Base-by-base conservation (phyloP, 2,329 filamentous ascomycete genomes). In the Alternaria incomplexa region DNA sequence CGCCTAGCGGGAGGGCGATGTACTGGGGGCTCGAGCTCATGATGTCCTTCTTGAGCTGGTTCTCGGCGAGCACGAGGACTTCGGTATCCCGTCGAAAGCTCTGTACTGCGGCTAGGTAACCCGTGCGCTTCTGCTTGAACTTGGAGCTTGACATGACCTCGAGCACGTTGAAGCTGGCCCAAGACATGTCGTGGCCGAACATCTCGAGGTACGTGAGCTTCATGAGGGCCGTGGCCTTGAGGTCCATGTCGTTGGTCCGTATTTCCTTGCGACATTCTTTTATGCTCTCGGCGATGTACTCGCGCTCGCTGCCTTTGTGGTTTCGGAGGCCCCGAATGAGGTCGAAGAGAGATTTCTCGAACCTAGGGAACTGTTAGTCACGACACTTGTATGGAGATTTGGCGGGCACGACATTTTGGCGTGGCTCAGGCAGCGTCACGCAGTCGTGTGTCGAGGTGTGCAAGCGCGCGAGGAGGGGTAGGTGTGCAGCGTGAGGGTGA, bases 111-210 rank as follows among this genome's bases (percentile, higher is more conserved):
- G 92, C 95, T 20, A 99, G 85, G 79, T 99, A 99, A 61, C 95
- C 96, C 47, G 97, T 93, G 68, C 95, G 88, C 82, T 99, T 99
- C 81, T 97, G 95, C 70, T 93, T 87, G 80, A 97, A 97, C 79
- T 97, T 98, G 51, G 91, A 86, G 43, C 93, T 97, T 40, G 94
- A 97, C 96, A 99, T 99, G 82, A 99, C 96, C 83, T 99, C 96
- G 51, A 99, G 90, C 56, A 98, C 95, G 79, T 99, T 93, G 82
- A 99, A 99, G 12, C 94, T 94, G 5, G 96, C 96, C 96, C 96
- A 99, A 4, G 95, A 97, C 96, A 99, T 99, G 81, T 98, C 96
- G 79, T 98, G 92, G 13, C 96, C 96, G 72, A 98, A 94, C 96
- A 99, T 99, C 80, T 99, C 96, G 69, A 99, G 88, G 80, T 99